These are phyloP conservation scores for Erodium chrysanthum DNA, from an alignment of 441 rosid genomes.

Conservation along the genomic window DNA sequence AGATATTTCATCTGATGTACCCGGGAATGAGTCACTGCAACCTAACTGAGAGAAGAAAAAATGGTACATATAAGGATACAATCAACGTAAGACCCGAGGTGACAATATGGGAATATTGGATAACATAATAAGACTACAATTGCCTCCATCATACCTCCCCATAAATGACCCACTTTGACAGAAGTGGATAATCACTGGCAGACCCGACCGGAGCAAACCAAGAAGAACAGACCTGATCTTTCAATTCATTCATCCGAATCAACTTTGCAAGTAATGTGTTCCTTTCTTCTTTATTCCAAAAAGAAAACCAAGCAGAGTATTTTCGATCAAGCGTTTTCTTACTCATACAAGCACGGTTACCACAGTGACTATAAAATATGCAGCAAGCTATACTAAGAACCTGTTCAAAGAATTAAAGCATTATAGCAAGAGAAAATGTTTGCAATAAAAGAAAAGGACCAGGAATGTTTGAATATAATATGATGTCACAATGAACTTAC, in stretches of 20 bases:
- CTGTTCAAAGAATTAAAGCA: slow-evolving; percentile 30
- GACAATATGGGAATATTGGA: slow-evolving; percentile 2
- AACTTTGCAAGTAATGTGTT: slow-evolving; percentile 68
- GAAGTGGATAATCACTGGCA: slow-evolving; percentile 93
- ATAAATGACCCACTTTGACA: slow-evolving; percentile 95
- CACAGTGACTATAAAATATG: slow-evolving; percentile 94
- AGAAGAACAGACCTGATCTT: slow-evolving; percentile 88
- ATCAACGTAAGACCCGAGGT: slow-evolving; percentile 8
- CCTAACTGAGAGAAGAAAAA: slow-evolving; percentile 38
- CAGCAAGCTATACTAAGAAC: slow-evolving; percentile 97
- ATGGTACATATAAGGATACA: slow-evolving; percentile 12
- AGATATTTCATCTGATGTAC: slow-evolving; percentile 82
- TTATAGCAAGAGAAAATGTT: slow-evolving; percentile 8
- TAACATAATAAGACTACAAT: slow-evolving; percentile 4
- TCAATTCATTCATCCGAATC: slow-evolving; percentile 69
- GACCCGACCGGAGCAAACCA: slow-evolving; percentile 99
- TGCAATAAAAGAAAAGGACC: slow-evolving; percentile 7
- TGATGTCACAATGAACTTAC: slow-evolving; percentile 38
- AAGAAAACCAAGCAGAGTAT: slow-evolving; percentile 56
- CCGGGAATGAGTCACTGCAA: slow-evolving; percentile 65
- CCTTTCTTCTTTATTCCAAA: slow-evolving; percentile 60
- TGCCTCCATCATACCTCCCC: slow-evolving; percentile 61
- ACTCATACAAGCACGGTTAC: slow-evolving; percentile 74
- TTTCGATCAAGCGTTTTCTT: slow-evolving; percentile 42
- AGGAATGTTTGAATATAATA: slow-evolving; percentile 1